phyloP scores from a whole-genome alignment of 2,329 filamentous ascomycete species.

The Penicillium vulpinum region DNA sequence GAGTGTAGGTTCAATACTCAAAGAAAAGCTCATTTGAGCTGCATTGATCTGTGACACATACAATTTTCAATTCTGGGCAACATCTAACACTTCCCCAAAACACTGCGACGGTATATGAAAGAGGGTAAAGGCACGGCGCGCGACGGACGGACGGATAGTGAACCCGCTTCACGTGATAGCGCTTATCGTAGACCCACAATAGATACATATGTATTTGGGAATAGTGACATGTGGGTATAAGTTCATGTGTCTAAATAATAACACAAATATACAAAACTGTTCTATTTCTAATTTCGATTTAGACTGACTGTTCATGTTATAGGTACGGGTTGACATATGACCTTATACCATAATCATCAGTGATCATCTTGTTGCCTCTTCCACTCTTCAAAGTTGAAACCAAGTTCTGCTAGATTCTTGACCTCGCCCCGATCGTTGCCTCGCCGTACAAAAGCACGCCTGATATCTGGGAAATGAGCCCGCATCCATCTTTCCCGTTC shows the following conservation, averaged over 20 bases:
- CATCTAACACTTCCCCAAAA: constrained; percentile 2
- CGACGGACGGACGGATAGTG: constrained; percentile 22
- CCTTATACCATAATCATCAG: not conserved
- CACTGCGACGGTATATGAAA: constrained; percentile 16
- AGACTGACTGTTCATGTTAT: not conserved
- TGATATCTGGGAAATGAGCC: constrained; percentile 66
- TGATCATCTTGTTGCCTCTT: constrained; percentile 21
- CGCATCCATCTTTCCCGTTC: constrained; percentile 72
- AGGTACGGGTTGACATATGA: not conserved
- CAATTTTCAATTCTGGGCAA: constrained; percentile 3
- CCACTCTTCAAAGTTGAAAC: constrained; percentile 59
- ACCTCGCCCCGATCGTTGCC: constrained; percentile 61
- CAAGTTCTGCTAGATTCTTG: constrained; percentile 68
- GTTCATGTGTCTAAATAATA: not conserved
- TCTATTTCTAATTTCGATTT: not conserved
- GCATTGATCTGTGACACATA: constrained; percentile 4
- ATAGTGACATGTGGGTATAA: not conserved
- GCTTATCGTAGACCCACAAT: constrained; percentile 20
- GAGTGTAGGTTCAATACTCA: constrained; percentile 4
- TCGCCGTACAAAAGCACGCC: constrained; percentile 66
- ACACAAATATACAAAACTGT: not conserved
- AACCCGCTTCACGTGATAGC: constrained; percentile 35
- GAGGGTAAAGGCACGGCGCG: constrained; percentile 12
- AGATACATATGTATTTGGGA: too few relatives aligned
- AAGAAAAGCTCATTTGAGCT: not conserved